A percentile compares a stretch with the other conserved stretches of the same genome.
These are phyloP conservation scores for Zygosaccharomyces pseudobailii DNA, from an alignment of 1,139 yeast species.

Conservation along the genomic window DNA sequence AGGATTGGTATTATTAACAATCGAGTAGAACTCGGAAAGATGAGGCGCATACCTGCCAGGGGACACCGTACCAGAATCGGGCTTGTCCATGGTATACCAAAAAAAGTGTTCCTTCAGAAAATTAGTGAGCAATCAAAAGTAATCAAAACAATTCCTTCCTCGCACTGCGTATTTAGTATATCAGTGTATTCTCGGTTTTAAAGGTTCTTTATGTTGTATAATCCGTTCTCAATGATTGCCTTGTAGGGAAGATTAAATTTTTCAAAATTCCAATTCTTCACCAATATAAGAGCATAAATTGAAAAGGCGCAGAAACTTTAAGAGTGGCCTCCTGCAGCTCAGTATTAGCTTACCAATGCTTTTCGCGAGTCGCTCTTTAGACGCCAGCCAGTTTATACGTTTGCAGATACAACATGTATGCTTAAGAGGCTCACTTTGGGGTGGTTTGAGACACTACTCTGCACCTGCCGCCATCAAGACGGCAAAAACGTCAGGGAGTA, in stretches of 20 bases:
- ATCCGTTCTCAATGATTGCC: slow-evolving; percentile 3
- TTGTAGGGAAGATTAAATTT: background rate
- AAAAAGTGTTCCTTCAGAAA: background rate
- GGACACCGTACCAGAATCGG: slow-evolving; percentile 13
- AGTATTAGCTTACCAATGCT: background rate
- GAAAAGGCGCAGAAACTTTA: background rate
- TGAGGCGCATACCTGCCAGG: slow-evolving; percentile 32
- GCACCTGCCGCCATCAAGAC: slow-evolving; percentile 4
- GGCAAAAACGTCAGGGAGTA: background rate
- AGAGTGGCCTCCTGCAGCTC: background rate
- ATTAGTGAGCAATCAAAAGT: background rate
- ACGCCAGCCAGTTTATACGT: background rate
- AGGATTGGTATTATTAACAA: slow-evolving; percentile 21
- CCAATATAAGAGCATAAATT: background rate
- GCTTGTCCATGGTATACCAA: slow-evolving; percentile 5
- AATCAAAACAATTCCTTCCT: background rate
- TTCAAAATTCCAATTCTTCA: slow-evolving; percentile 1
- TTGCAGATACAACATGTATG: background rate
- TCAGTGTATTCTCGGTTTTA: background rate
- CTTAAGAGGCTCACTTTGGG: background rate
- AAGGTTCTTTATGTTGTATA: slow-evolving; percentile 1
- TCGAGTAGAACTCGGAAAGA: slow-evolving; percentile 32
- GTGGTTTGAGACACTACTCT: background rate
- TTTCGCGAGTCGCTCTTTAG: background rate
- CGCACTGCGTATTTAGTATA: background rate